These are phyloP conservation scores for Murraya koenigii DNA, from an alignment of 345 rosid species.

Conservation along the genomic window DNA sequence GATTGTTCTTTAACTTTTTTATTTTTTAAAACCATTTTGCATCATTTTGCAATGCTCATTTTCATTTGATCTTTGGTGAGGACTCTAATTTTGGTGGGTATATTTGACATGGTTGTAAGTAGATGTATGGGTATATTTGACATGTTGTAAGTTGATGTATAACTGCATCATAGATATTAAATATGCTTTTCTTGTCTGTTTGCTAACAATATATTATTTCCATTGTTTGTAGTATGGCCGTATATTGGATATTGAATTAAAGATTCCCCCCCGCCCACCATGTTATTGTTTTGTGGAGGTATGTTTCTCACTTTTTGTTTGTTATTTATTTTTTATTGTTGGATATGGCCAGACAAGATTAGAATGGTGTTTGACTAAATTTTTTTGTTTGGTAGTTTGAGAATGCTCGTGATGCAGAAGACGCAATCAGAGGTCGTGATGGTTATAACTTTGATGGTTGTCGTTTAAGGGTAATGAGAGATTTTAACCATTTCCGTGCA, in stretches of 20 bases:
- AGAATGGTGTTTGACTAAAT: not conserved
- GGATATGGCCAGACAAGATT: not conserved
- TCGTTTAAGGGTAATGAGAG: conserved; percentile 53
- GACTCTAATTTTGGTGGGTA: not conserved
- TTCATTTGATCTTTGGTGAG: not conserved
- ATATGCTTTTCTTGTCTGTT: not conserved
- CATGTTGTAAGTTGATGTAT: not conserved
- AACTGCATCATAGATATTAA: not conserved
- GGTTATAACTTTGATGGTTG: conserved; percentile 81
- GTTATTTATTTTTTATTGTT: not conserved
- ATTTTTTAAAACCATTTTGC: not conserved
- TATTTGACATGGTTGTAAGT: not conserved
- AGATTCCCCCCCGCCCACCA: conserved; percentile 95
- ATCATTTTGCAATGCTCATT: not conserved
- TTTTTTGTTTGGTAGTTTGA: conserved; percentile 47
- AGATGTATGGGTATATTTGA: not conserved
- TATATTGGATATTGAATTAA: conserved; percentile 85
- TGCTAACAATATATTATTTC: not conserved
- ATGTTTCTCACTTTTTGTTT: conserved; percentile 7
- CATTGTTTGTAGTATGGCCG: conserved; percentile 68
- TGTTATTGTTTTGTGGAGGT: conserved; percentile 98
- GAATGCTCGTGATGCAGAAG: conserved; percentile 65
- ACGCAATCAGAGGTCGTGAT: conserved; percentile 82
- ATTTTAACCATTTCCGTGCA: not conserved
- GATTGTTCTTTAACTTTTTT: not conserved